phyloP scores from a whole-genome alignment of 2,329 filamentous ascomycete species.

The Penicillium janthinellum region DNA sequence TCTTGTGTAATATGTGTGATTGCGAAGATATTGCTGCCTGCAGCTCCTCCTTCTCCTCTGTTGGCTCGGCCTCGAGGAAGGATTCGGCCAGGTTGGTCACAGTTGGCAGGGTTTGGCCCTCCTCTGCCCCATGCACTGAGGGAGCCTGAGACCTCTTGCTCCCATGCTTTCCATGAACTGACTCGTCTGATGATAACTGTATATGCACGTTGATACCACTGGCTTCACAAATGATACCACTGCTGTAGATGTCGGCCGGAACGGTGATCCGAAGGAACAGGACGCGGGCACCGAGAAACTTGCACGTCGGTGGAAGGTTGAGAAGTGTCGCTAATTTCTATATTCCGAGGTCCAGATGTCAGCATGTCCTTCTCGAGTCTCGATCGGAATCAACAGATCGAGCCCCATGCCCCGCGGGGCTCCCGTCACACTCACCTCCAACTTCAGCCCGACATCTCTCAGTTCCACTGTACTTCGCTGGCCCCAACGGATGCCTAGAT shows the following conservation, averaged over 20 bases:
- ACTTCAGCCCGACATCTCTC: slow-evolving; percentile 77
- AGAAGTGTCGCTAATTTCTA: slow-evolving; percentile 79
- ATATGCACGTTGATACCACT: slow-evolving; percentile 76
- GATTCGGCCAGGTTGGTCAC: slow-evolving; percentile 62
- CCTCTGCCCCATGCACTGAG: slow-evolving; percentile 30
- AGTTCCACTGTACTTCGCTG: slow-evolving; percentile 82
- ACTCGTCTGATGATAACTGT: slow-evolving; percentile 52
- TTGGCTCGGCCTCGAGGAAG: slow-evolving; percentile 61
- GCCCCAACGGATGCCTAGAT: slow-evolving; percentile 80
- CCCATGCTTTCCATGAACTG: slow-evolving; percentile 35
- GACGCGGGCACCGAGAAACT: slow-evolving; percentile 73
- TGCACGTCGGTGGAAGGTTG: slow-evolving; percentile 71
- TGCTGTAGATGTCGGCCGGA: slow-evolving; percentile 84
- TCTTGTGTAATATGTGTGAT: slow-evolving; percentile 53
- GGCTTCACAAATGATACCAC: slow-evolving; percentile 78
- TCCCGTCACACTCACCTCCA: slow-evolving; percentile 62
- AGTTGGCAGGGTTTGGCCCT: slow-evolving; percentile 51
- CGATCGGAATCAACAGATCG: slow-evolving; percentile 2
- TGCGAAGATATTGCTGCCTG: slow-evolving; percentile 58
- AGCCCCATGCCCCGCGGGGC: slow-evolving; percentile 7
- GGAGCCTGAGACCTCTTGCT: slow-evolving; percentile 20
- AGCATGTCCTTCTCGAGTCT: slow-evolving; percentile 22
- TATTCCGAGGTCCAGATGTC: slow-evolving; percentile 20
- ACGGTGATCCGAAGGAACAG: slow-evolving; percentile 77
- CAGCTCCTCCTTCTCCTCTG: slow-evolving; percentile 59